A percentile compares a stretch with the other conserved stretches of the same genome.
Evolutionary conservation across 179 eudicot genomes (phyloP).

Genomic region (Gypsophila paniculata): DNA sequence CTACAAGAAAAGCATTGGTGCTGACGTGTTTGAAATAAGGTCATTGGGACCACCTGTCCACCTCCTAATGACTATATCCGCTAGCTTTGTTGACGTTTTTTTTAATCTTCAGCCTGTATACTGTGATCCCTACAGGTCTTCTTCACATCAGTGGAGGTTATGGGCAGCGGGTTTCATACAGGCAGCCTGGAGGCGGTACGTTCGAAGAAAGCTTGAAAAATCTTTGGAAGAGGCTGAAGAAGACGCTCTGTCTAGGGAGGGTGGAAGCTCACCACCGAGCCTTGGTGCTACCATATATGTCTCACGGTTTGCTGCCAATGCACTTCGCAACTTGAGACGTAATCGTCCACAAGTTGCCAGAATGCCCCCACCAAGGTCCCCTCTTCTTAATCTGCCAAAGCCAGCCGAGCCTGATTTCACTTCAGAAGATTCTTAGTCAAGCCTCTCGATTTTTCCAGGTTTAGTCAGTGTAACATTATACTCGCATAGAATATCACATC

Average conservation of each 20-base stretch:
- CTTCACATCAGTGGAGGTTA: slow-evolving; percentile 46
- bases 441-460: background rate
- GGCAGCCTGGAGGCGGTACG: slow-evolving; percentile 44
- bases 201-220: slow-evolving; percentile 36
- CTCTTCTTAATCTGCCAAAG: slow-evolving; percentile 33
- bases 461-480: no score
- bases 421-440: slow-evolving; percentile 29
- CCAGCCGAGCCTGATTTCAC: slow-evolving; percentile 47
- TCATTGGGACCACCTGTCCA: no score
- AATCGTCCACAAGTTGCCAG: slow-evolving; percentile 15
- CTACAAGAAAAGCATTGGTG: no score
- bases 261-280: slow-evolving; percentile 36
- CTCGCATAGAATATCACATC: no score
- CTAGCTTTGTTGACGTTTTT: no score
- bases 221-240: slow-evolving; percentile 33
- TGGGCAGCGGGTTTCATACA: slow-evolving; percentile 53
- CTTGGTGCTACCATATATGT: slow-evolving; percentile 41
- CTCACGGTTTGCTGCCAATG: slow-evolving; percentile 43
- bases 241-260: slow-evolving; percentile 30
- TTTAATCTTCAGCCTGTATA: background rate
- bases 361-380: slow-evolving; percentile 18
- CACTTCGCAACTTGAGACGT: slow-evolving; percentile 27
- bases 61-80: no score
- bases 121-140: slow-evolving; percentile 30
- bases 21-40: no score